phyloP scores from a whole-genome alignment of 495 filamentous ascomycete genomes.

The Filosporella fistucella region DNA sequence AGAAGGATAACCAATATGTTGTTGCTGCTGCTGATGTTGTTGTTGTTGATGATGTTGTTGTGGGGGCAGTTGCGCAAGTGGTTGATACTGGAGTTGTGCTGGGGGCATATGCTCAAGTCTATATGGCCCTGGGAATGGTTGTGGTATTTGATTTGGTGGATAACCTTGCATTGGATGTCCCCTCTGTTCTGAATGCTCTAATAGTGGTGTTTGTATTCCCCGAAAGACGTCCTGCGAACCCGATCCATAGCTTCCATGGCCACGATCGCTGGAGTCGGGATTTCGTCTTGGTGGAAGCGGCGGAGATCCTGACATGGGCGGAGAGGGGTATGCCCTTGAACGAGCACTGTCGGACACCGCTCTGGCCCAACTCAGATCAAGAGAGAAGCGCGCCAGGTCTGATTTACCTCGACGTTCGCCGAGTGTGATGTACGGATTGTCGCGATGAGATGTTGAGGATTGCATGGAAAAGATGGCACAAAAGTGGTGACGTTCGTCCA shows the following conservation, averaged over 20 bases:
- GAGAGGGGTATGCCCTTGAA: constrained; percentile 66
- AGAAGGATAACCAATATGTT: constrained; percentile 14
- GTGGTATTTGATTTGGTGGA: constrained; percentile 26
- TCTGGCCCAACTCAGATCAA: constrained; percentile 64
- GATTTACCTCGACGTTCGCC: constrained; percentile 57
- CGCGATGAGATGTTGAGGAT: constrained; percentile 35
- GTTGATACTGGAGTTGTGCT: constrained; percentile 15
- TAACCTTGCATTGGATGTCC: constrained; percentile 10
- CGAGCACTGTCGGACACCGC: constrained; percentile 63
- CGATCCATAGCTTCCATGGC: constrained; percentile 40
- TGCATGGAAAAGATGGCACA: constrained; percentile 35
- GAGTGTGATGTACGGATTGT: constrained; percentile 44
- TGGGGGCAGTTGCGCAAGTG: constrained; percentile 16
- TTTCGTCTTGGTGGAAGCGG: constrained; percentile 61
- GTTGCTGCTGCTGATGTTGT: constrained; percentile 23
- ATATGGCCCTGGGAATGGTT: constrained; percentile 14
- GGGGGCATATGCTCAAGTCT: constrained; percentile 11
- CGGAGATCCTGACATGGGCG: constrained; percentile 83
- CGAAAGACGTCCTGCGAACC: constrained; percentile 23
- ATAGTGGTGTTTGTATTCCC: constrained; percentile 28
- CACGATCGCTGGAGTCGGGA: constrained; percentile 54
- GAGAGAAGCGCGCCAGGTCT: constrained; percentile 62
- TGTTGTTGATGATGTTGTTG: constrained; percentile 24
- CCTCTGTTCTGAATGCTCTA: constrained; percentile 16
- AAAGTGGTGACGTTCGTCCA: constrained; percentile 10